Evolutionary conservation across 2,329 filamentous ascomycete genomes (phyloP).

Genomic region (Ophioceras dolichostomum): DNA sequence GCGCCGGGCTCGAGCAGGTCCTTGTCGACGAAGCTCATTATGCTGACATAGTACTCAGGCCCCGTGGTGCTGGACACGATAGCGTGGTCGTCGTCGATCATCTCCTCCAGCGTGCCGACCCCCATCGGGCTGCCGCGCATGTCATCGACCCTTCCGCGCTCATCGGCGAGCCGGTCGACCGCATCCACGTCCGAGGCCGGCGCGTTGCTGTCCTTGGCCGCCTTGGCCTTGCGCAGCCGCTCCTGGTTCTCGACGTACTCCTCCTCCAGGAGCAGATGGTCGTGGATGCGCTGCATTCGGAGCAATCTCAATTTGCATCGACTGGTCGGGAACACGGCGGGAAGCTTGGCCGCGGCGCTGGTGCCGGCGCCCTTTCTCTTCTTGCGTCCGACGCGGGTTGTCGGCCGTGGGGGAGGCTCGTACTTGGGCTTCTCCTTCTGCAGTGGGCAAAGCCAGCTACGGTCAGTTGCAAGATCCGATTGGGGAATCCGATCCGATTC

Average conservation of each 20-base stretch:
- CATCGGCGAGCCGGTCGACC: constrained; percentile 82
- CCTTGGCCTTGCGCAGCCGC: constrained; percentile 83
- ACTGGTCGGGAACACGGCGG: constrained; percentile 85
- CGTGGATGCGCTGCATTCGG: constrained; percentile 97
- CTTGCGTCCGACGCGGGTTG: constrained; percentile 92
- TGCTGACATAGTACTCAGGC: constrained; percentile 97
- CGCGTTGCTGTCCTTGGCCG: constrained; percentile 55
- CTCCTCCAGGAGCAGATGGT: constrained; percentile 91
- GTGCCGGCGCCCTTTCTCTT: constrained; percentile 94
- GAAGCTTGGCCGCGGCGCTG: constrained; percentile 90
- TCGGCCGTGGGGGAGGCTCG: constrained; percentile 92
- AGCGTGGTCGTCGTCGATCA: constrained; percentile 98
- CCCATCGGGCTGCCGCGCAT: constrained; percentile 99
- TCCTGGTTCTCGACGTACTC: constrained; percentile 99
- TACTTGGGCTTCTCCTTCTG: constrained; percentile 99
- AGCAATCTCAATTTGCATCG: constrained; percentile 95
- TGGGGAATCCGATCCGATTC: too few species aligned
- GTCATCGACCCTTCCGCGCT: constrained; percentile 89
- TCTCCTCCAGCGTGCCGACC: constrained; percentile 91
- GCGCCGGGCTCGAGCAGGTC: constrained; percentile 93
- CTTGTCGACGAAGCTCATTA: constrained; percentile 99
- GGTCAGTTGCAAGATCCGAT: too few species aligned
- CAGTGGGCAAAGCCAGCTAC: constrained; percentile 7
- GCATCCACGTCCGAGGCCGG: constrained; percentile 57
- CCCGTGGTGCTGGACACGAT: constrained; percentile 97